phyloP scores from a whole-genome alignment of 176 grass and related monocot genomes.

The Rhynchospora breviuscula region DNA sequence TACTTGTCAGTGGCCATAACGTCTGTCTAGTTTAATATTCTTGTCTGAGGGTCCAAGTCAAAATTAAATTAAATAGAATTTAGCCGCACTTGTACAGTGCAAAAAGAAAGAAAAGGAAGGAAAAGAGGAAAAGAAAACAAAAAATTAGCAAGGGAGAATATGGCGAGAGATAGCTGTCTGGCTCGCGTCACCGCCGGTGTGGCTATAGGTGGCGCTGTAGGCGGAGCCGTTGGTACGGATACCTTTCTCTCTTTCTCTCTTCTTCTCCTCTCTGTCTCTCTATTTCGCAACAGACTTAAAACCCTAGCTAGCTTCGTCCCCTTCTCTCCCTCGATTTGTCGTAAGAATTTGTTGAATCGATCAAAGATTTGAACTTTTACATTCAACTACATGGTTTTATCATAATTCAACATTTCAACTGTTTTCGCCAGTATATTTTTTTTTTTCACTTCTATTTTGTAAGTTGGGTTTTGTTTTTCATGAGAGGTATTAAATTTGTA shows the following conservation, averaged over 20 bases:
- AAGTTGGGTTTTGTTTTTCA: not conserved
- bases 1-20: not conserved
- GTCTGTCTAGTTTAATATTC: not conserved
- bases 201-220: constrained; percentile 64
- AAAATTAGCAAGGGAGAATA: constrained; percentile 13
- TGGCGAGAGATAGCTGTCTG: constrained; percentile 67
- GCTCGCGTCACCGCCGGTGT: constrained; percentile 66
- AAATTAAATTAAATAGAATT: not conserved
- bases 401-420: not conserved
- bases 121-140: not conserved
- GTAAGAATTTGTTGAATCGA: not conserved
- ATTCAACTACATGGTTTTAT: not conserved
- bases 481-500: not conserved
- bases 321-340: not conserved
- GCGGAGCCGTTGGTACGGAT: constrained; percentile 72
- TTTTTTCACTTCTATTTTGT: not conserved
- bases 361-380: not conserved
- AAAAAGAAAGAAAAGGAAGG: not conserved
- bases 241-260: not conserved
- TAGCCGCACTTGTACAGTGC: not conserved
- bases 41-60: not conserved
- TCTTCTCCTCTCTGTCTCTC: not conserved
- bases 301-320: constrained; percentile 41
- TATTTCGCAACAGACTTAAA: constrained; percentile 19
- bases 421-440: not conserved